A percentile compares a stretch with the other conserved stretches of the same genome.
phyloP scores from a whole-genome alignment of 2,329 filamentous ascomycete species.

The Grosmannia clavigera region DNA sequence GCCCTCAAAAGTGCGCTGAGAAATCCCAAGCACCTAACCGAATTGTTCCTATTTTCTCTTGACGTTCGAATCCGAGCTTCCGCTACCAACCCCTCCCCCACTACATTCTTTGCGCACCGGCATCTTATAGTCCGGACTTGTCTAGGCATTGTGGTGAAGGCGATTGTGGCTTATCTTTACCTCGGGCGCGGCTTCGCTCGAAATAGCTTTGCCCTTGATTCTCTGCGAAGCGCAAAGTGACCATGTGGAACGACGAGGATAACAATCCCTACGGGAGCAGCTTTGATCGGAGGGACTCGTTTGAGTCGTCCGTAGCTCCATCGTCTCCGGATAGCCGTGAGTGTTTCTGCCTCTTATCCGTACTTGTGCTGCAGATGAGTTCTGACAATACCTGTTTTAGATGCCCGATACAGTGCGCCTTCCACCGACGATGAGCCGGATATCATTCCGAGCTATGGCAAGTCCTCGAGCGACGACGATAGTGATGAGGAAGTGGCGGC shows the following conservation, averaged over 20 bases:
- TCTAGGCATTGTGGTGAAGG: not conserved
- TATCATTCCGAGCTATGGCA: conserved; percentile 15
- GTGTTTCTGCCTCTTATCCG: conserved; percentile 19
- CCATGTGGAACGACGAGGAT: conserved; percentile 98
- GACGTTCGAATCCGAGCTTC: not conserved
- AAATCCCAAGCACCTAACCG: not conserved
- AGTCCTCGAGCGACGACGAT: conserved; percentile 22
- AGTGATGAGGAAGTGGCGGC: conserved; percentile 35
- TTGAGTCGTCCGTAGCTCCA: conserved; percentile 53
- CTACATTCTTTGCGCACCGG: not conserved
- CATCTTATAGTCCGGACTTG: not conserved
- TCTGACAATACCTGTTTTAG: conserved; percentile 17
- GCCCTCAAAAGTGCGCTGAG: not conserved
- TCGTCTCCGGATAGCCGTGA: conserved; percentile 45
- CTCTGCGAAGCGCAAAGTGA: conserved; percentile 15
- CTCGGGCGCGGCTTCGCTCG: not conserved
- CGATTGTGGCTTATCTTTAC: not conserved
- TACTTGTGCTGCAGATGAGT: not conserved
- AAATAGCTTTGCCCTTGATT: not conserved
- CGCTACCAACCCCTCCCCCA: conserved; percentile 2
- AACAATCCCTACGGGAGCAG: conserved; percentile 92
- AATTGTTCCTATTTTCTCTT: not conserved
- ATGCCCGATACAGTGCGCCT: conserved; percentile 49
- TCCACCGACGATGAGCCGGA: conserved; percentile 56
- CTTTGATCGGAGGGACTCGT: conserved; percentile 77